These are phyloP conservation scores for Acanthamoeba royreba DNA, from an alignment of 208 protist genomes.

Conservation along the genomic window DNA sequence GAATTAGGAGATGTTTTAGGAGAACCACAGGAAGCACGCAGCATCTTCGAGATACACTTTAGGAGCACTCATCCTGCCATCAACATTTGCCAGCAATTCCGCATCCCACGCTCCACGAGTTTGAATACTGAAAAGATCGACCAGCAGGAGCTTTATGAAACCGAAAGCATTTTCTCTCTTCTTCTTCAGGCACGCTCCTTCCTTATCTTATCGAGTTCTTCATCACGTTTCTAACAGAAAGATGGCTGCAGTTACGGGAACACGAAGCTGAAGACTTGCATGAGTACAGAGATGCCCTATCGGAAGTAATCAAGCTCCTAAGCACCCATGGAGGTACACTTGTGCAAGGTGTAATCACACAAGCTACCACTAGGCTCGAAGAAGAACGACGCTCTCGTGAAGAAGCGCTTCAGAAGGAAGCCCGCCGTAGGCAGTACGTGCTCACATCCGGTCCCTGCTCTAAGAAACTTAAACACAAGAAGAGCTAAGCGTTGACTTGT, in stretches of 20 bases:
- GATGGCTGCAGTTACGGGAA: not conserved
- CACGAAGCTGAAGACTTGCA: not conserved
- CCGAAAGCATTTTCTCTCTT: not conserved
- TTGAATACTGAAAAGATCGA: no score
- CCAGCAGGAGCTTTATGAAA: not conserved
- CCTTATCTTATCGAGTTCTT: not conserved
- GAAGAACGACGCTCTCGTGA: not conserved
- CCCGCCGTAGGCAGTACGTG: not conserved
- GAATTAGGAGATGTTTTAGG: not conserved
- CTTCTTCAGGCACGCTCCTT: not conserved
- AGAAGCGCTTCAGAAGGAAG: not conserved
- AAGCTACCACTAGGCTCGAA: no score
- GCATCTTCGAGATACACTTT: not conserved
- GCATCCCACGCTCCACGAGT: no score
- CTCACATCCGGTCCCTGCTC: no score
- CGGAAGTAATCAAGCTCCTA: not conserved
- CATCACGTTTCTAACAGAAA: not conserved
- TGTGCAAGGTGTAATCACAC: no score
- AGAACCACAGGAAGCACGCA: not conserved
- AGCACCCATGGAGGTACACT: no score
- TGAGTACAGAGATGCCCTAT: not conserved
- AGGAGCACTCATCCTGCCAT: not conserved
- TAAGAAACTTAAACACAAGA: no score
- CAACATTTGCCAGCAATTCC: not conserved
- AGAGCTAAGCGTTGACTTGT: no score